Evolutionary conservation across 139 green algal species (phyloP).

Genomic region (Choricystis sp.): DNA sequence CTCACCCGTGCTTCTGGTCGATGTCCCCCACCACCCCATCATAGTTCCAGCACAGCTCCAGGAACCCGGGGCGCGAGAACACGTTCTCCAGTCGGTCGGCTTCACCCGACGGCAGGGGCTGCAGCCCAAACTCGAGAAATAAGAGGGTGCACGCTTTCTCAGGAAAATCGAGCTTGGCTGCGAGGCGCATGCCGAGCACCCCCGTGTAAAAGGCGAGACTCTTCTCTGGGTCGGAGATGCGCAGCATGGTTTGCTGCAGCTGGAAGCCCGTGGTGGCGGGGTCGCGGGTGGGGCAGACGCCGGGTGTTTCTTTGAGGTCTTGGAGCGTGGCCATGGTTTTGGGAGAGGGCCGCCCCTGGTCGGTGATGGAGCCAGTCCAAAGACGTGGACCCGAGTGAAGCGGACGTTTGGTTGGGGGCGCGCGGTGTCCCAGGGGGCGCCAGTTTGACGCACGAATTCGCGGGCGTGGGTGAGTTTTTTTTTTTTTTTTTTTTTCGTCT

Average conservation of each 20-base stretch:
- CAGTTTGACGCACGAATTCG: no score
- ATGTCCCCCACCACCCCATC: not conserved
- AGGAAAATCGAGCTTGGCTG: conserved; percentile 58
- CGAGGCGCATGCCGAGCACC: conserved; percentile 56
- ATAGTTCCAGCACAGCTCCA: conserved; percentile 84
- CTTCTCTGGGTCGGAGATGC: conserved; percentile 54
- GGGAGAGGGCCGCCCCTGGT: no score
- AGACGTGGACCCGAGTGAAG: no score
- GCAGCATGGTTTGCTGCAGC: conserved; percentile 75
- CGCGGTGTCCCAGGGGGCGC: no score
- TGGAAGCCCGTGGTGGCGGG: conserved; percentile 42
- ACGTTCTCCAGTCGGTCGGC: conserved; percentile 13
- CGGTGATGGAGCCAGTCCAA: no score
- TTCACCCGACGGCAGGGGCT: conserved; percentile 21
- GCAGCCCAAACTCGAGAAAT: conserved; percentile 56
- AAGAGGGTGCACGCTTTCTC: conserved; percentile 69
- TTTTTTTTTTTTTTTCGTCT: no score
- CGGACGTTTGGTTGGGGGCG: no score
- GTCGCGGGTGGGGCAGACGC: conserved; percentile 12
- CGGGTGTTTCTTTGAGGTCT: no score
- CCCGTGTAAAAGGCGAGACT: conserved; percentile 78
- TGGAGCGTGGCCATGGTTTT: no score
- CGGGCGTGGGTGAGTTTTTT: no score
- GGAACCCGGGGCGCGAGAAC: conserved; percentile 11
- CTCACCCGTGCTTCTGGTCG: not conserved